Conservation (phyloP, 805 yeast species). For the Saccharomycopsis olivae region DNA sequence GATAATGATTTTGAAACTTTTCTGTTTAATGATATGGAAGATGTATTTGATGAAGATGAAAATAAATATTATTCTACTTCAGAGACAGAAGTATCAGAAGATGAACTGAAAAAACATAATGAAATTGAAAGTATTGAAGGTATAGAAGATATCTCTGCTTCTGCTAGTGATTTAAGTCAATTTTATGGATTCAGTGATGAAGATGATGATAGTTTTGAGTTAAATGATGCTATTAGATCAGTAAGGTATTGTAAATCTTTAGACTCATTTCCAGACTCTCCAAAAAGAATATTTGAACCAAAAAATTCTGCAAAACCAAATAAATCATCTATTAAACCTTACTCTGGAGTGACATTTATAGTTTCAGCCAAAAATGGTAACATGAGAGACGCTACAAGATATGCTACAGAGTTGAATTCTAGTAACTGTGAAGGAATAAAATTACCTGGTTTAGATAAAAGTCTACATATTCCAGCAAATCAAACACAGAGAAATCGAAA, state of each 20-base stretch:
- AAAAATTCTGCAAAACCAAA: conserved; percentile 9
- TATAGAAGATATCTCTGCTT: neutral
- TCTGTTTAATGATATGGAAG: conserved; percentile 18
- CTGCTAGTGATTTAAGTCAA: neutral
- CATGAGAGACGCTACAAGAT: conserved; percentile 53
- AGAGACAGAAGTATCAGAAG: conserved; percentile 17
- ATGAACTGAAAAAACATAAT: conserved; percentile 4
- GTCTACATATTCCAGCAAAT: conserved; percentile 10
- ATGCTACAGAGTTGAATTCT: conserved; percentile 59
- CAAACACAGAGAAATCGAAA: conserved; percentile 14
- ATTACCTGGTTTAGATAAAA: conserved; percentile 36
- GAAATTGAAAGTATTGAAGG: neutral
- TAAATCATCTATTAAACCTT: conserved; percentile 9
- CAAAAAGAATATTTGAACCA: conserved; percentile 12
- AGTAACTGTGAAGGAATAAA: conserved; percentile 53
- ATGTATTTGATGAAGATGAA: conserved; percentile 8
- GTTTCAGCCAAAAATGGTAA: conserved; percentile 55
- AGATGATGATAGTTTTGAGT: neutral
- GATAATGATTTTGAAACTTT: conserved; percentile 18
- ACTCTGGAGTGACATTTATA: conserved; percentile 30
- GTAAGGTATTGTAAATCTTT: conserved; percentile 4
- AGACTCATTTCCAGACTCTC: conserved; percentile 7
- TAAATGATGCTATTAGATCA: neutral
- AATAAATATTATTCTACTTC: conserved; percentile 10
- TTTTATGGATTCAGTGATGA: conserved; percentile 5